These are phyloP conservation scores for Sanghuangporus sanghuang DNA, from an alignment of 1,284 basidiomycete genomes.

Conservation along the genomic window DNA sequence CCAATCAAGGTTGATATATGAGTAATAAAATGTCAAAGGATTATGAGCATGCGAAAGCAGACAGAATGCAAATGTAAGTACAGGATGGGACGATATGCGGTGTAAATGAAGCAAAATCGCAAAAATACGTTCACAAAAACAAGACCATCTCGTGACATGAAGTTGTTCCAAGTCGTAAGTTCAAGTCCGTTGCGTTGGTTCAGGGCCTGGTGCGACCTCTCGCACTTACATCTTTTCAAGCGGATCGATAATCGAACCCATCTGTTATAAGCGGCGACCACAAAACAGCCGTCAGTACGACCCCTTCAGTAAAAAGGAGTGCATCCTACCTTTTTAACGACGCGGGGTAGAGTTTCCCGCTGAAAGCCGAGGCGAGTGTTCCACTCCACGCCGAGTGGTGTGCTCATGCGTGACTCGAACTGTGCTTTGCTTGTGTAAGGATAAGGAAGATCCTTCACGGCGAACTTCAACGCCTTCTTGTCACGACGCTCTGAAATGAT, in stretches of 20 bases:
- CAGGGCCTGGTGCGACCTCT: neutral
- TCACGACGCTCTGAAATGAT: constrained; percentile 94
- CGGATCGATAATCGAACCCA: constrained; percentile 74
- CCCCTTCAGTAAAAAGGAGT: constrained; percentile 5
- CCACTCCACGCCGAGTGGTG: constrained; percentile 88
- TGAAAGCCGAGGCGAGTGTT: constrained; percentile 89
- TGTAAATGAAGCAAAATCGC: neutral
- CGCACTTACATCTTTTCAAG: constrained; percentile 47
- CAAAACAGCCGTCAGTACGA: constrained; percentile 4
- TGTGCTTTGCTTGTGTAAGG: constrained; percentile 91
- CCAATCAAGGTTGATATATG: neutral
- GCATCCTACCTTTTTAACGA: constrained; percentile 77
- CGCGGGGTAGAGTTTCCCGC: constrained; percentile 74
- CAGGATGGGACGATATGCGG: neutral
- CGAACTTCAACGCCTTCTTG: constrained; percentile 88
- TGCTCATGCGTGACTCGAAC: constrained; percentile 79
- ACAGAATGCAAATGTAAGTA: neutral
- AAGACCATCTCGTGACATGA: neutral
- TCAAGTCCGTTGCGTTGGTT: neutral
- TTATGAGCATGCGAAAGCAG: neutral
- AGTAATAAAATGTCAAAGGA: neutral
- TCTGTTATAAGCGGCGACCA: constrained; percentile 34
- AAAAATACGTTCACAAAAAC: neutral
- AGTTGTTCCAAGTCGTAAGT: neutral
- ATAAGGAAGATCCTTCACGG: constrained; percentile 85